Evolutionary conservation across 805 yeast genomes (phyloP).

Genomic region (Scheffersomyces stipitis): DNA sequence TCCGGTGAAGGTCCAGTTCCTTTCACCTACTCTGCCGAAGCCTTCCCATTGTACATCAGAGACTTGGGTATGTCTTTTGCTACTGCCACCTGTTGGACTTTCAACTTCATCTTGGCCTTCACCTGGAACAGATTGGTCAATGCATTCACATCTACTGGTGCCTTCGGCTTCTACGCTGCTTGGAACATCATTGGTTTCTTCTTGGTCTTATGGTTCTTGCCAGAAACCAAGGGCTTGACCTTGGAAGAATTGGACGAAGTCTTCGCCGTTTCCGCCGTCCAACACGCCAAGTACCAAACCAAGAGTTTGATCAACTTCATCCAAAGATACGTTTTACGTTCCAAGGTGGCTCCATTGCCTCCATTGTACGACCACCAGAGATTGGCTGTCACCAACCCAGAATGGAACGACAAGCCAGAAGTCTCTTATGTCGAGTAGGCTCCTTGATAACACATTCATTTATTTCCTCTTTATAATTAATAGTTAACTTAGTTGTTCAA

Average conservation of each 20-base stretch:
- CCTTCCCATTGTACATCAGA: slow-evolving; percentile 74
- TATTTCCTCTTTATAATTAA: no score
- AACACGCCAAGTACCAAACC: slow-evolving; percentile 51
- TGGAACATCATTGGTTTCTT: slow-evolving; percentile 75
- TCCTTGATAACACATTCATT: no score
- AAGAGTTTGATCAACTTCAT: slow-evolving; percentile 38
- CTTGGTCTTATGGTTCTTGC: slow-evolving; percentile 67
- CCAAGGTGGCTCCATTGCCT: slow-evolving; percentile 46
- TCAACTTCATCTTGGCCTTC: slow-evolving; percentile 66
- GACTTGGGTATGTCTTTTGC: slow-evolving; percentile 81
- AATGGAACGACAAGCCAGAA: slow-evolving; percentile 63
- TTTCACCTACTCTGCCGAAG: slow-evolving; percentile 85
- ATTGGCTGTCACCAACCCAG: slow-evolving; percentile 58
- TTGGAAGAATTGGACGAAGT: slow-evolving; percentile 78
- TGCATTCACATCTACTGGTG: slow-evolving; percentile 77
- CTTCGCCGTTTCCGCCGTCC: slow-evolving; percentile 56
- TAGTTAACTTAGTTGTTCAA: no score
- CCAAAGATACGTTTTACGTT: slow-evolving; percentile 46
- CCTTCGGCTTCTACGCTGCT: slow-evolving; percentile 86
- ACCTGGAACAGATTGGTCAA: slow-evolving; percentile 75
- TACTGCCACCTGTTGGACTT: slow-evolving; percentile 73
- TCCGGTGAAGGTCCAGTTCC: slow-evolving; percentile 91
- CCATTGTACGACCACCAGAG: slow-evolving; percentile 60
- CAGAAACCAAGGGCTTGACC: slow-evolving; percentile 71
- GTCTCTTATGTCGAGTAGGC: slow-evolving; percentile 49